phyloP scores from a whole-genome alignment of 106 monocot species.

The Allium cepa region DNA sequence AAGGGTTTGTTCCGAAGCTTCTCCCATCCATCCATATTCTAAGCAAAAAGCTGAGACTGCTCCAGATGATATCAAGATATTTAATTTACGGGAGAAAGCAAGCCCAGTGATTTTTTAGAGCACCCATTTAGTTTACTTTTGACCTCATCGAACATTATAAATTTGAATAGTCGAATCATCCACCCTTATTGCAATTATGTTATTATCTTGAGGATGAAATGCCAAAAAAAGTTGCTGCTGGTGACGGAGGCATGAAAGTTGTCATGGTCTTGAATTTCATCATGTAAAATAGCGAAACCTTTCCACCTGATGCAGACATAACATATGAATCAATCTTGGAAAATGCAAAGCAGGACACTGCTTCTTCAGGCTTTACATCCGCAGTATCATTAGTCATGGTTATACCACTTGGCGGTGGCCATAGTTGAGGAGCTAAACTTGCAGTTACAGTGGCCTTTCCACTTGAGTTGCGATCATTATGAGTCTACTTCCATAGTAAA shows the following conservation, averaged over 20 bases:
- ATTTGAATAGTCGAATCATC: slow-evolving; percentile 91
- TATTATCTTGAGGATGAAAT: slow-evolving; percentile 97
- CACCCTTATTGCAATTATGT: slow-evolving; percentile 94
- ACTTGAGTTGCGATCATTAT: slow-evolving; percentile 47
- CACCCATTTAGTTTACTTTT: slow-evolving; percentile 82
- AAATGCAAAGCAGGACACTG: slow-evolving; percentile 24
- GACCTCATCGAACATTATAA: slow-evolving; percentile 85
- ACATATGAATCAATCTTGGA: slow-evolving; percentile 33
- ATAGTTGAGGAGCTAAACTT: slow-evolving; percentile 32
- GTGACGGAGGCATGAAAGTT: slow-evolving; percentile 90
- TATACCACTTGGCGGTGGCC: slow-evolving; percentile 38
- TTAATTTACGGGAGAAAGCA: slow-evolving; percentile 70
- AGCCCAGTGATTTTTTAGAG: slow-evolving; percentile 85
- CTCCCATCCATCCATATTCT: slow-evolving; percentile 85
- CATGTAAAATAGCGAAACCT: slow-evolving; percentile 31
- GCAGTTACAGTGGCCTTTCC: slow-evolving; percentile 36
- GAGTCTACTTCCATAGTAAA: slow-evolving; percentile 86
- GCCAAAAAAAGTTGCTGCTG: slow-evolving; percentile 92
- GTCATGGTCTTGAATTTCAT: slow-evolving; percentile 70
- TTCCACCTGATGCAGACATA: slow-evolving; percentile 30
- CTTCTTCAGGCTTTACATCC: slow-evolving; percentile 30
- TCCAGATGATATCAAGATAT: slow-evolving; percentile 82
- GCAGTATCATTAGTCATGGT: slow-evolving; percentile 32
- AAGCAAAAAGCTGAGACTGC: slow-evolving; percentile 84
- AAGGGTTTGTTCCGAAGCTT: slow-evolving; percentile 55